A percentile compares a stretch with the other conserved stretches of the same genome.
Conservation (phyloP, 305 asterid genomes). For the Caryopteris hybrid region DNA sequence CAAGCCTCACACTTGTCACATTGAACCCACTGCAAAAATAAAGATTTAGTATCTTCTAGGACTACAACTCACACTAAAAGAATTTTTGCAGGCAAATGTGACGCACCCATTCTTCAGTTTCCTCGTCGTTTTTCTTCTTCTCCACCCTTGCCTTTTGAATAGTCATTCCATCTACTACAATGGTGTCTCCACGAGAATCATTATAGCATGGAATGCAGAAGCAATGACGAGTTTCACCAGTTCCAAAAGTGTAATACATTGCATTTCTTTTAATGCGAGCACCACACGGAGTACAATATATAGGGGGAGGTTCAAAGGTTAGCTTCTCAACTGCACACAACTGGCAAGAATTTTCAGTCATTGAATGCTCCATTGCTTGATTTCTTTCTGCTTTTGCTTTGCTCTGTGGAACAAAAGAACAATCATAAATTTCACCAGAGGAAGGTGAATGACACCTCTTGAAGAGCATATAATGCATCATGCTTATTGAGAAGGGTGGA, state of each 20-base stretch:
- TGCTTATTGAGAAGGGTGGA: conserved; percentile 12
- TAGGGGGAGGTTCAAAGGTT: conserved; percentile 88
- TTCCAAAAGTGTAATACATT: conserved; percentile 79
- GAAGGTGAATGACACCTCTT: conserved; percentile 6
- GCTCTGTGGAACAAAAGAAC: conserved; percentile 50
- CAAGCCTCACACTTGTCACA: conserved; percentile 98
- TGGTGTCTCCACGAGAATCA: conserved; percentile 85
- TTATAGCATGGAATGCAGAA: conserved; percentile 90
- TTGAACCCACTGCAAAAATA: conserved; percentile 87
- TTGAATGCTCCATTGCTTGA: conserved; percentile 89
- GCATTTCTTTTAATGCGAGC: conserved; percentile 94
- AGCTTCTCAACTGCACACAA: conserved; percentile 97
- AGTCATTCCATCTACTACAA: conserved; percentile 60
- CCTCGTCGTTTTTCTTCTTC: conserved; percentile 92
- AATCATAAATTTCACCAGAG: conserved; percentile 1
- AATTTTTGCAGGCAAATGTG: conserved; percentile 15
- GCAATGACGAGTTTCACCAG: conserved; percentile 90
- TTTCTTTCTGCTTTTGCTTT: conserved; percentile 91
- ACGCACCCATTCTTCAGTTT: conserved; percentile 97
- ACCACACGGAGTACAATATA: conserved; percentile 90
- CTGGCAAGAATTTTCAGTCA: conserved; percentile 98
- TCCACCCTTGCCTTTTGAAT: conserved; percentile 76
- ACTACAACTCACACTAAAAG: conserved; percentile 8
- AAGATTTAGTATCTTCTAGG: conserved; percentile 19
- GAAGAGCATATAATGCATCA: conserved; percentile 12